phyloP scores from a whole-genome alignment of 2,329 filamentous ascomycete species.

The Phaeosphaeria sp. region DNA sequence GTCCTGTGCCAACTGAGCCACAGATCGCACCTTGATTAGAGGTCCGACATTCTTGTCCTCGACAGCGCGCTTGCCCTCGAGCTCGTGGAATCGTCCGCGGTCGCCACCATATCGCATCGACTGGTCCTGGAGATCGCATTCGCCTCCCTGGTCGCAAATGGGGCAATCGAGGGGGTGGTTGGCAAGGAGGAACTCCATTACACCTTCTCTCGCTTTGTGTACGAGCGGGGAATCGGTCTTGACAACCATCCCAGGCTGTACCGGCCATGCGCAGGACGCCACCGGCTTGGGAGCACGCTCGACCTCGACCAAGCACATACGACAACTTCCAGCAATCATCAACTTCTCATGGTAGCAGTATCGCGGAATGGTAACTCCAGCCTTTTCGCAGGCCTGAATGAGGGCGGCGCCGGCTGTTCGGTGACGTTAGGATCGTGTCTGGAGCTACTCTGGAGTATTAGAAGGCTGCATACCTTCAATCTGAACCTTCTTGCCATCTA shows the following conservation, averaged over 20 bases:
- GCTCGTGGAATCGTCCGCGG: conserved; percentile 94
- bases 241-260: conserved; percentile 98
- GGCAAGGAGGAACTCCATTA: conserved; percentile 97
- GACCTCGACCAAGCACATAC: conserved; percentile 99
- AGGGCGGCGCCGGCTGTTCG: conserved; percentile 86
- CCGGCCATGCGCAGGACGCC: conserved; percentile 97
- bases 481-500: conserved; percentile 97
- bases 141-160: conserved; percentile 97
- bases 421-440: conserved; percentile 35
- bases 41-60: conserved; percentile 99
- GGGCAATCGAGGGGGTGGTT: conserved; percentile 97
- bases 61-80: conserved; percentile 93
- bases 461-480: conserved; percentile 76
- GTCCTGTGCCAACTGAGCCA: background rate
- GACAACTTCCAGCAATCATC: conserved; percentile 98
- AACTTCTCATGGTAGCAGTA: conserved; percentile 99
- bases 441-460: conserved; percentile 12
- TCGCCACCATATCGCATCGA: conserved; percentile 98
- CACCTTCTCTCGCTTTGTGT: conserved; percentile 97
- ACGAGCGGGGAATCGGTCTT: conserved; percentile 96
- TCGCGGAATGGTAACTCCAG: conserved; percentile 88
- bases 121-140: conserved; percentile 99
- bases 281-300: conserved; percentile 96
- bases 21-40: conserved; percentile 72
- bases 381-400: conserved; percentile 99